phyloP scores from a whole-genome alignment of 345 rosid species.

The Brassica napus region Da-Ae NC_063449.1:27365001-27365500 shows the following conservation, averaged over 20 bases:
- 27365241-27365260: constrained; percentile 42
- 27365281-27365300: constrained; percentile 67
- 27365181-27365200: constrained; percentile 62
- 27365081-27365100: not conserved
- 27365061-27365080: constrained; percentile 23
- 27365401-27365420: constrained; percentile 9
- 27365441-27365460: constrained; percentile 77
- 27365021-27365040: constrained; percentile 50
- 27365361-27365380: constrained; percentile 99
- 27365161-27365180: constrained; percentile 62
- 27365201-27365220: constrained; percentile 51
- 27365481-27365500: constrained; percentile 99
- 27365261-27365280: constrained; percentile 58
- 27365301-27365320: constrained; percentile 99
- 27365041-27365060: constrained; percentile 16
- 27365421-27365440: not conserved
- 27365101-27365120: constrained; percentile 78
- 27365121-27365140: constrained; percentile 45
- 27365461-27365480: constrained; percentile 99
- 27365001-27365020: constrained; percentile 70
- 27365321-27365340: constrained; percentile 97
- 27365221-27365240: constrained; percentile 44
- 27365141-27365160: constrained; percentile 46
- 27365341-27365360: constrained; percentile 99
- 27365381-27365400: constrained; percentile 28